Evolutionary conservation across 805 yeast genomes (phyloP).

Genomic region (Candida palmyrensis): DNA sequence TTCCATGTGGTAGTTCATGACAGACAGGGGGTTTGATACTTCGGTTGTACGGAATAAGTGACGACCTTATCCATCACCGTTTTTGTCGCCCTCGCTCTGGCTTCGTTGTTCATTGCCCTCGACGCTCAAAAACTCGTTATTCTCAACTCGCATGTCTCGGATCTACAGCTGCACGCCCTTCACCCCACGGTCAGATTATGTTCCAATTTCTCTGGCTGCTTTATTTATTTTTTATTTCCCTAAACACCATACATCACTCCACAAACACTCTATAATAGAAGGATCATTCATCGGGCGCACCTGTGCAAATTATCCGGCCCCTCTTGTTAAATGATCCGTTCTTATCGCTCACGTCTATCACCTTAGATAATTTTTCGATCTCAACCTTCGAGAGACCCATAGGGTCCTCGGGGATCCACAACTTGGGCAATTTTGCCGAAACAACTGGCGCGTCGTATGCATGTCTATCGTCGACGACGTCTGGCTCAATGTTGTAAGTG

Average conservation of each 20-base stretch:
- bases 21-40: too few relatives aligned
- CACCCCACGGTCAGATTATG: too few relatives aligned
- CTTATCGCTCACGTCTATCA: conserved; percentile 62
- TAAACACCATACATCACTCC: not conserved
- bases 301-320: conserved; percentile 28
- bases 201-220: too few relatives aligned
- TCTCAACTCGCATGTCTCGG: too few relatives aligned
- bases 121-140: too few relatives aligned
- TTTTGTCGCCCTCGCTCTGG: too few relatives aligned
- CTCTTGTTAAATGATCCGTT: conserved; percentile 49
- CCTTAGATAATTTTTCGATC: conserved; percentile 49
- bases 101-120: too few relatives aligned
- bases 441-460: conserved; percentile 80
- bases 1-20: too few relatives aligned
- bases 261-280: too few relatives aligned
- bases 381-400: conserved; percentile 70
- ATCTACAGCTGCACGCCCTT: too few relatives aligned
- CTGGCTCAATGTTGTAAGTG: conserved; percentile 28
- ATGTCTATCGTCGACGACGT: conserved; percentile 43
- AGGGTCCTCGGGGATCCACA: conserved; percentile 92
- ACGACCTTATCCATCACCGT: too few relatives aligned
- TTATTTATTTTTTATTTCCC: not conserved
- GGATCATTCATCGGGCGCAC: conserved; percentile 24
- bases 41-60: too few relatives aligned
- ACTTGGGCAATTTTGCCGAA: conserved; percentile 59